These are phyloP conservation scores for Malania oleifera DNA, from an alignment of 164 flowering plant genomes.

Conservation along the genomic window DNA sequence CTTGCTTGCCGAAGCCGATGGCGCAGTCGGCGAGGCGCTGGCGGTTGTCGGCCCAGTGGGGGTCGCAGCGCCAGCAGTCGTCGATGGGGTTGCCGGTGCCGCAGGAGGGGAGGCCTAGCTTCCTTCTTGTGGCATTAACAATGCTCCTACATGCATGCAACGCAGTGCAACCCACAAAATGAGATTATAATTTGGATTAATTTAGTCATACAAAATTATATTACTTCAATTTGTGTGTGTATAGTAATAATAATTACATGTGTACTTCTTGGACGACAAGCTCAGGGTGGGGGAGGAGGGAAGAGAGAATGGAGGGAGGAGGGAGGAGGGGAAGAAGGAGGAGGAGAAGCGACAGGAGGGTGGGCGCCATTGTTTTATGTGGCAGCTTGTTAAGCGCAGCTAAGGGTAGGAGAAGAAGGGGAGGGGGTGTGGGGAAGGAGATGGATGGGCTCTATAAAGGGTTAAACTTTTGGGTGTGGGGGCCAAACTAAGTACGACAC, in stretches of 20 bases:
- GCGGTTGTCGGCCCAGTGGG: constrained; percentile 66
- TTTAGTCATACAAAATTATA: too few species aligned
- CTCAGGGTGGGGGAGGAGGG: constrained; percentile 44
- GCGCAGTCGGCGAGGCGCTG: constrained; percentile 65
- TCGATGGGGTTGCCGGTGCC: constrained; percentile 79
- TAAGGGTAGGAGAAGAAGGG: neutral
- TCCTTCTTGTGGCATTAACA: constrained; percentile 51
- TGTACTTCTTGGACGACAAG: constrained; percentile 37
- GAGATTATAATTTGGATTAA: too few species aligned
- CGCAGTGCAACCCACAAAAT: neutral
- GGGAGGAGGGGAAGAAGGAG: constrained; percentile 11
- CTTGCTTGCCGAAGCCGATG: constrained; percentile 74
- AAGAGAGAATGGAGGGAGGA: constrained; percentile 23
- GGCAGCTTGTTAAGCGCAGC: neutral
- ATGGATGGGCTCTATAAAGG: constrained; percentile 3
- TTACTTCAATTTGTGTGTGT: too few species aligned
- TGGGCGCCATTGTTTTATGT: constrained; percentile 8
- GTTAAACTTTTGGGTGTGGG: neutral
- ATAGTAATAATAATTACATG: too few species aligned
- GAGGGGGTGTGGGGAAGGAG: neutral
- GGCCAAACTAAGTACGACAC: too few species aligned
- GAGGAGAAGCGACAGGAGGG: constrained; percentile 1
- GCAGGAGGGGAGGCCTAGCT: constrained; percentile 50
- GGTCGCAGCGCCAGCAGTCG: constrained; percentile 87
- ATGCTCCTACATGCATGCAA: constrained; percentile 37